Evolutionary conservation across 2,329 filamentous ascomycete species (phyloP), one percentile per base, ranked within the genome.

Genomic region (Pestalotiopsis sp.): DNA sequence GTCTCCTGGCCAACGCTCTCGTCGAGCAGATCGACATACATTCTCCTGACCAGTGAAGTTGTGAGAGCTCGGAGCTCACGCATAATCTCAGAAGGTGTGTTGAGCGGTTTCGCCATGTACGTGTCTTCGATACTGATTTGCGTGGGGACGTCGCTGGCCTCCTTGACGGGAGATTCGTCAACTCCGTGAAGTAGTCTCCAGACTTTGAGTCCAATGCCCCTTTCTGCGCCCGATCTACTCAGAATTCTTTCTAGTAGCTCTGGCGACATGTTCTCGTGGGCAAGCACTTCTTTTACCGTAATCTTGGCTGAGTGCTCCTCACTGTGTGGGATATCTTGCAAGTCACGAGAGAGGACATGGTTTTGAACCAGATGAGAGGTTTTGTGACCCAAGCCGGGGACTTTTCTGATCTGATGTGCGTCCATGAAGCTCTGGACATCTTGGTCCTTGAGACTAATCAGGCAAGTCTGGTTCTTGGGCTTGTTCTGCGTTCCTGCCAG

Each of bases 61-160:
- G 92, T 86, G 2, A 98, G 82, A 69, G 88, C 85, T n/a, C 83
- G 80, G 56, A 98, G 83, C 79, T 97, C 91, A 71, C 87, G 88
- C 57, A 83, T 81, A 38, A 97, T 89, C 69, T 90, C 86, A 1
- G 88, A 79, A 65, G 91, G 77, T 0, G 85, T 90, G 72, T 92
- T 88, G 1, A 97, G 83, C 0, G 90, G 89, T 27, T 89, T 86
- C 1, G 86, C 84, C 41, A 87, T 84, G 78, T 97, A 98, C 17
- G 94, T 96, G 80, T 98, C 95, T 77, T 98, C 95, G 71, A 98
- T 96, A 78, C 93, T 96, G 77, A 98, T 97, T 79, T 98, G 95
- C 1, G 89, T 90, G 0, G 95, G 95, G 1, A 97, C 80, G 59
- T 90, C 87, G 73, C 88, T 89, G 2, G 90, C 92, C 71, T 90